A percentile compares a stretch with the other conserved stretches of the same genome.
Conservation (phyloP, 1,284 basidiomycete species). For the Cryptococcus sp. region DNA sequence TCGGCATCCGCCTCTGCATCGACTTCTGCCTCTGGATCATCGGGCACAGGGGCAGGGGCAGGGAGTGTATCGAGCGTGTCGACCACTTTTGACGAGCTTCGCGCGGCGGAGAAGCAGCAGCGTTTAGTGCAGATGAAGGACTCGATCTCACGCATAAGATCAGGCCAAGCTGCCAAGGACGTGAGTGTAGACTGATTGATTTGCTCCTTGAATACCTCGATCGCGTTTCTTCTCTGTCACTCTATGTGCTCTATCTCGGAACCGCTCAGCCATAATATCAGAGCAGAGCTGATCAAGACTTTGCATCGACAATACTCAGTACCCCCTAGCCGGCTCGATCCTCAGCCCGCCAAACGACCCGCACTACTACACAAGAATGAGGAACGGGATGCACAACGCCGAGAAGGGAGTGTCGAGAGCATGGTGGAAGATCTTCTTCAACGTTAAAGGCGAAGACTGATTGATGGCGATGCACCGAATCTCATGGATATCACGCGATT, state of each 20-base stretch:
- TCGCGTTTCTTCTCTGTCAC: neutral
- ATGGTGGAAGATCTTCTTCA: slow-evolving; percentile 24
- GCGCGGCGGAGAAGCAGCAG: slow-evolving; percentile 11
- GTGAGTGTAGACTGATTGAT: slow-evolving; percentile 7
- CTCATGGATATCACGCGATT: too few species aligned
- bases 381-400: slow-evolving; percentile 19
- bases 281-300: neutral
- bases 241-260: neutral
- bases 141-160: slow-evolving; percentile 9
- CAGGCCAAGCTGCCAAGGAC: slow-evolving; percentile 11
- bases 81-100: slow-evolving; percentile 7
- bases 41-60: neutral
- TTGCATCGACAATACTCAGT: slow-evolving; percentile 1
- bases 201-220: too few species aligned
- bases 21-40: neutral
- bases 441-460: slow-evolving; percentile 20
- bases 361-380: slow-evolving; percentile 16
- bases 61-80: slow-evolving; percentile 1
- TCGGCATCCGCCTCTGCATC: neutral
- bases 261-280: neutral
- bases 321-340: slow-evolving; percentile 9
- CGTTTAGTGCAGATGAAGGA: slow-evolving; percentile 15
- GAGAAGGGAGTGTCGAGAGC: slow-evolving; percentile 17
- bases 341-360: slow-evolving; percentile 19
- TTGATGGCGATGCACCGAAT: neutral